Base-by-base conservation (phyloP, 768 basidiomycete genomes). In the Royoungia palumana region DNA sequence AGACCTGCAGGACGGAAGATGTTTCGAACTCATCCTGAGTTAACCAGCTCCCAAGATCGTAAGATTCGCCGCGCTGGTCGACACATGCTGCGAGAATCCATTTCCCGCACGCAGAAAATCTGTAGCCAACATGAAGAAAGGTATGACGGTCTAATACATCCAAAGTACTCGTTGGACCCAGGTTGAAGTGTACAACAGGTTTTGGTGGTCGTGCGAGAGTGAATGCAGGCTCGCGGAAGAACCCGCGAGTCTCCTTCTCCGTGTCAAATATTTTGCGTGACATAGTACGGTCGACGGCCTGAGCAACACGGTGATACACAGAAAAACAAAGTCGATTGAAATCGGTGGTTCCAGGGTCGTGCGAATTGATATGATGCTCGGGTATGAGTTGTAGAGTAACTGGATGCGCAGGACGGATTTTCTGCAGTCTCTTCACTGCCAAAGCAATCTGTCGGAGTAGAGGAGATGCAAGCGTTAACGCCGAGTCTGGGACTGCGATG, bases 41-140 rank as follows among this genome's bases (percentile, higher is more conserved):
- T 21, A 84, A 60, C 83, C 86, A 87, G 8, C 85, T 79, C 8
- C 77, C 80, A 22, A 83, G 60, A 51, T 87, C 81, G 57, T 86
- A 80, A 14, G 76, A 80, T 62, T 93, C 88, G 2, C 89, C 91
- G 2, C 85, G 74, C 62, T 91, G 81, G 60, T 94, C 91, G 6
- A 87, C 70, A 57, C 83, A 86, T 25, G 80, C 74, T n/a, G 81
- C 80, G 16, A 89, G 61, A 6, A 92, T 72, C 91, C 90, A 93
- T 62, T 84, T 85, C 10, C 83, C 78, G 49, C 85, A 87, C 5
- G 63, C 56, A 11, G 85, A 83, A 2, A 85, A 51, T 35, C 69
- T 74, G 63, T 94, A 94, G 3, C 81, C 91, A 34, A 92, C 75
- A 61, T 94, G 91, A 37, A 94, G 69, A 45, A 92, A 67, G 1